phyloP scores from a whole-genome alignment of 2,329 filamentous ascomycete species.

The Stachybotrys echinatus region DNA sequence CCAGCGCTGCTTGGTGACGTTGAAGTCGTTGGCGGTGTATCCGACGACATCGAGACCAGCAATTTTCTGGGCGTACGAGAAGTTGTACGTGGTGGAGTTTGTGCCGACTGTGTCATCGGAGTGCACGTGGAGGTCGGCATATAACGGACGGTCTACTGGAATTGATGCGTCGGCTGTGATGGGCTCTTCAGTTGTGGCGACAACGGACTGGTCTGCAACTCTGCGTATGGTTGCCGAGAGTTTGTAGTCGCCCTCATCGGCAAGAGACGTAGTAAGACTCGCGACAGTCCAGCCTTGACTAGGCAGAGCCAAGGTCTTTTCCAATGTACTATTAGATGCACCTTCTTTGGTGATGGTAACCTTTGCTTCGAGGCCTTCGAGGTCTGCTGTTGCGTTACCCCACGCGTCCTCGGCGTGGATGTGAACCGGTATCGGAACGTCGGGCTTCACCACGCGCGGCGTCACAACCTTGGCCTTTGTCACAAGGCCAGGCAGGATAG shows the following conservation, averaged over 20 bases:
- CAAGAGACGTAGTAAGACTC: background rate
- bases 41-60: slow-evolving; percentile 29
- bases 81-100: slow-evolving; percentile 27
- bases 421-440: slow-evolving; percentile 14
- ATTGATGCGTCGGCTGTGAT: slow-evolving; percentile 11
- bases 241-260: background rate
- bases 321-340: background rate
- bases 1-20: slow-evolving; percentile 27
- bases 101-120: slow-evolving; percentile 31
- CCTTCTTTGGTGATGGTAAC: background rate
- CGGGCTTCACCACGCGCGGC: slow-evolving; percentile 12
- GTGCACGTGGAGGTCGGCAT: slow-evolving; percentile 29
- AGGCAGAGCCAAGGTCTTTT: background rate
- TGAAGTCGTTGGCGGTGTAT: slow-evolving; percentile 33
- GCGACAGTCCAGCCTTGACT: background rate
- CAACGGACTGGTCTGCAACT: background rate
- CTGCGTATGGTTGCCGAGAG: background rate
- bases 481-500: slow-evolving; percentile 15
- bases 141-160: slow-evolving; percentile 18
- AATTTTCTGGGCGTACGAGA: slow-evolving; percentile 26
- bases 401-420: slow-evolving; percentile 18
- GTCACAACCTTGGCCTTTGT: slow-evolving; percentile 13
- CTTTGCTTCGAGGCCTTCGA: slow-evolving; percentile 3
- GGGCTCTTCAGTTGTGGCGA: slow-evolving; percentile 3
- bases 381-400: slow-evolving; percentile 18